phyloP scores from a whole-genome alignment of 164 flowering plant species.

The Dillenia turbinata region DNA sequence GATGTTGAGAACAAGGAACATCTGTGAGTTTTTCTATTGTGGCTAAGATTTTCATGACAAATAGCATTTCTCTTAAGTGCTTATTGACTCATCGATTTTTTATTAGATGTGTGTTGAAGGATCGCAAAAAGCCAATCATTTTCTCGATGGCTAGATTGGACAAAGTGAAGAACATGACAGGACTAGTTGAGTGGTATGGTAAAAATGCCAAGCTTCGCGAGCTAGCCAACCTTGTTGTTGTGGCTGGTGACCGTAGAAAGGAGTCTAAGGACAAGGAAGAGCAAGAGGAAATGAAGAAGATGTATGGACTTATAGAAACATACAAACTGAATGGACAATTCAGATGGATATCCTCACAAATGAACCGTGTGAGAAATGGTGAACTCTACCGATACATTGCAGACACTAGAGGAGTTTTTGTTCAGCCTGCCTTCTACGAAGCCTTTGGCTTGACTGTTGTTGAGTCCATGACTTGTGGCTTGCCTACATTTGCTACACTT shows the following conservation, averaged over 20 bases:
- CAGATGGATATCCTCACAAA: constrained; percentile 28
- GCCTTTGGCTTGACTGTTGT: constrained; percentile 33
- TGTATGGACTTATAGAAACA: constrained; percentile 20
- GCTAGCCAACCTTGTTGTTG: constrained; percentile 47
- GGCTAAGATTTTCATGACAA: no score
- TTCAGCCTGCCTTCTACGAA: constrained; percentile 29
- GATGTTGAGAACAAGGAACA: constrained; percentile 40
- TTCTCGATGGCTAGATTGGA: constrained; percentile 60
- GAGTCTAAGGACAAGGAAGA: constrained; percentile 21
- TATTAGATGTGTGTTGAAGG: constrained; percentile 10
- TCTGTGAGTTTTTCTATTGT: constrained; percentile 23
- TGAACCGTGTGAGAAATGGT: constrained; percentile 24
- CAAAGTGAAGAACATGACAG: constrained; percentile 42
- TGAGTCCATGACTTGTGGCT: constrained; percentile 28
- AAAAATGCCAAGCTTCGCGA: constrained; percentile 32
- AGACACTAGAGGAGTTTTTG: constrained; percentile 23
- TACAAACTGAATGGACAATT: constrained; percentile 26
- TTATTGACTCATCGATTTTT: background rate
- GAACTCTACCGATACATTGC: constrained; percentile 28
- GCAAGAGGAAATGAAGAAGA: constrained; percentile 19
- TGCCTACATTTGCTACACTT: constrained; percentile 27
- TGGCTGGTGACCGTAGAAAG: constrained; percentile 33
- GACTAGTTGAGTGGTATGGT: constrained; percentile 47
- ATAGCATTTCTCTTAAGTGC: background rate
- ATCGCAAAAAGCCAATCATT: constrained; percentile 42